Evolutionary conservation across 495 filamentous ascomycete species (phyloP).

Genomic region (Xylaria nigripes): DNA sequence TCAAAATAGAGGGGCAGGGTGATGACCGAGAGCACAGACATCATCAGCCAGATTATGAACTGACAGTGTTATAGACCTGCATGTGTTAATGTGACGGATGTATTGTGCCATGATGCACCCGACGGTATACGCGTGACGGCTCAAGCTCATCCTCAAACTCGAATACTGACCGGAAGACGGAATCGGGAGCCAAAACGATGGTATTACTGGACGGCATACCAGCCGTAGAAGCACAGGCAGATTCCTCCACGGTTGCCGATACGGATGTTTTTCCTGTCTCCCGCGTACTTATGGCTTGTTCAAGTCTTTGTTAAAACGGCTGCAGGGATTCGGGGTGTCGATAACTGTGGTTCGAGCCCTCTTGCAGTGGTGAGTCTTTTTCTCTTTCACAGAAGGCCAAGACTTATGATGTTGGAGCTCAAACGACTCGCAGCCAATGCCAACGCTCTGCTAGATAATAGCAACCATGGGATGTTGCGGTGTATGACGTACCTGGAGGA

Average conservation of each 20-base stretch:
- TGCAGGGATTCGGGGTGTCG: slow-evolving; percentile 18
- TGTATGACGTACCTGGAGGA: slow-evolving; percentile 15
- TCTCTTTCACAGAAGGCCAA: background rate
- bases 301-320: background rate
- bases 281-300: slow-evolving; percentile 8
- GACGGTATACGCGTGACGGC: slow-evolving; percentile 17
- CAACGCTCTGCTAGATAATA: slow-evolving; percentile 5
- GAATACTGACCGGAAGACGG: background rate
- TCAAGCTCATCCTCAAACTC: slow-evolving; percentile 18
- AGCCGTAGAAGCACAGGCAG: background rate
- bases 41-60: slow-evolving; percentile 13
- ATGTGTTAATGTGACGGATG: slow-evolving; percentile 14
- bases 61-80: slow-evolving; percentile 16
- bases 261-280: background rate
- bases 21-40: slow-evolving; percentile 17
- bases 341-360: slow-evolving; percentile 11
- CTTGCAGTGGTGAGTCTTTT: slow-evolving; percentile 11
- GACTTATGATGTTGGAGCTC: background rate
- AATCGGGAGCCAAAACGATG: background rate
- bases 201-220: background rate
- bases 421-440: slow-evolving; percentile 12
- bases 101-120: slow-evolving; percentile 13
- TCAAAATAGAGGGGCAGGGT: slow-evolving; percentile 12
- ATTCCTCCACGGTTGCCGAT: background rate
- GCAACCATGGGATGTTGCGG: slow-evolving; percentile 6